Evolutionary conservation across 1,139 yeast species (phyloP).

Genomic region (Saccharomyces hybrid): DNA sequence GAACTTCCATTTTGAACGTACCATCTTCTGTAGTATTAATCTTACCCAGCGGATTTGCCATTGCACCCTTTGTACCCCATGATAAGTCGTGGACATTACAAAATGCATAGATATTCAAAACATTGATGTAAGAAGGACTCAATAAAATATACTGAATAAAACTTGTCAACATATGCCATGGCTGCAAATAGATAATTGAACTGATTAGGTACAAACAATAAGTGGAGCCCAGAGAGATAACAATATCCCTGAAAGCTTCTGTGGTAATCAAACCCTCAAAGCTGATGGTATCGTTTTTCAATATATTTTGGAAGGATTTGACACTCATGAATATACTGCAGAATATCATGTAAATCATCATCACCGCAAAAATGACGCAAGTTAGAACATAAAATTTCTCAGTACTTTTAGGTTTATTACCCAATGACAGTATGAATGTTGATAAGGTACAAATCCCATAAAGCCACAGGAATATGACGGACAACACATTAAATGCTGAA

Average conservation of each 20-base stretch:
- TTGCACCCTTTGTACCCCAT: constrained; percentile 97
- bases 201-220: constrained; percentile 74
- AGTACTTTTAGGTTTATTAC: constrained; percentile 92
- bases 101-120: constrained; percentile 82
- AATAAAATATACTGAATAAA: constrained; percentile 77
- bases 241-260: constrained; percentile 68
- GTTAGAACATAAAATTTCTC: constrained; percentile 75
- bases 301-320: constrained; percentile 47
- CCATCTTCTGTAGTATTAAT: constrained; percentile 66
- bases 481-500: constrained; percentile 67
- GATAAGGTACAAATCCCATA: constrained; percentile 84
- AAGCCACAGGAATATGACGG: constrained; percentile 82
- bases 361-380: constrained; percentile 78
- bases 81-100: constrained; percentile 95
- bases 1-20: constrained; percentile 66
- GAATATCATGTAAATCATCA: constrained; percentile 89
- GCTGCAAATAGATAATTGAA: constrained; percentile 76
- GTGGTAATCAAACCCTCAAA: constrained; percentile 39
- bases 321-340: constrained; percentile 83
- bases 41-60: constrained; percentile 54
- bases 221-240: constrained; percentile 81
- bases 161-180: constrained; percentile 91
- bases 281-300: constrained; percentile 25
- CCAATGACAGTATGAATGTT: constrained; percentile 85
- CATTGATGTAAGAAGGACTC: constrained; percentile 86